Percentiles rank a stretch among this genome's conserved stretches.
These are phyloP conservation scores for Tylopilus subfusipes DNA, from an alignment of 768 basidiomycete genomes.

Conservation along the genomic window DNA sequence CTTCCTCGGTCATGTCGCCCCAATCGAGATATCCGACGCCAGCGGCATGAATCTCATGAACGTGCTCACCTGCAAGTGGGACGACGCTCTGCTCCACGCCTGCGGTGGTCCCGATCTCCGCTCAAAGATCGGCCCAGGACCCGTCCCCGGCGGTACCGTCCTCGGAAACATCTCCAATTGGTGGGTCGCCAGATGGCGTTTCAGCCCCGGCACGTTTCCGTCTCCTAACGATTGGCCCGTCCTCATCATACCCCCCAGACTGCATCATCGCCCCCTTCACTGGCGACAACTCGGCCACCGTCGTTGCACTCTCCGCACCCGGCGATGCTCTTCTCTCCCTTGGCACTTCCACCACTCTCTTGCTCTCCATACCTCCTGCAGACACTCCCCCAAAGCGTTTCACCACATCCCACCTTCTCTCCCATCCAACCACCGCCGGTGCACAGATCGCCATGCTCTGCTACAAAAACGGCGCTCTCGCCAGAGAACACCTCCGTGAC, in stretches of 20 bases:
- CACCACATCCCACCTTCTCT: constrained; percentile 9
- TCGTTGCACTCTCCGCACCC: constrained; percentile 6
- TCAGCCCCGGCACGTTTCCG: not conserved
- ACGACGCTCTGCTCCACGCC: not conserved
- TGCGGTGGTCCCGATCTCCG: constrained; percentile 4
- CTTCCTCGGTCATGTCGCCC: constrained; percentile 7
- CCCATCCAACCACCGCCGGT: constrained; percentile 3
- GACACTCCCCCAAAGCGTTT: constrained; percentile 2
- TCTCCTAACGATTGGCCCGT: not conserved
- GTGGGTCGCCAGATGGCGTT: constrained; percentile 5
- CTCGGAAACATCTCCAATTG: constrained; percentile 3
- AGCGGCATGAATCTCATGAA: constrained; percentile 12
- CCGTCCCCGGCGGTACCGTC: constrained; percentile 1
- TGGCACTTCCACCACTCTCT: constrained; percentile 5
- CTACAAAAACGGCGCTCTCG: constrained; percentile 11
- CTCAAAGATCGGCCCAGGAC: constrained; percentile 4
- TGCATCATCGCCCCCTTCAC: constrained; percentile 10
- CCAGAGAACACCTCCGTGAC: constrained; percentile 6
- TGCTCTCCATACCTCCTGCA: constrained; percentile 6
- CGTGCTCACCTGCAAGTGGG: not conserved
- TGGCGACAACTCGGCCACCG: constrained; percentile 7
- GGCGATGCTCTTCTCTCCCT: constrained; percentile 7
- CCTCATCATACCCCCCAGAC: not conserved
- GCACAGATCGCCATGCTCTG: constrained; percentile 9
- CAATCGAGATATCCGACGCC: constrained; percentile 6